Evolutionary conservation across 2,329 filamentous ascomycete species (phyloP), one percentile per base, ranked within the genome.

Genomic region (Curvularia hawaiiensis): DNA sequence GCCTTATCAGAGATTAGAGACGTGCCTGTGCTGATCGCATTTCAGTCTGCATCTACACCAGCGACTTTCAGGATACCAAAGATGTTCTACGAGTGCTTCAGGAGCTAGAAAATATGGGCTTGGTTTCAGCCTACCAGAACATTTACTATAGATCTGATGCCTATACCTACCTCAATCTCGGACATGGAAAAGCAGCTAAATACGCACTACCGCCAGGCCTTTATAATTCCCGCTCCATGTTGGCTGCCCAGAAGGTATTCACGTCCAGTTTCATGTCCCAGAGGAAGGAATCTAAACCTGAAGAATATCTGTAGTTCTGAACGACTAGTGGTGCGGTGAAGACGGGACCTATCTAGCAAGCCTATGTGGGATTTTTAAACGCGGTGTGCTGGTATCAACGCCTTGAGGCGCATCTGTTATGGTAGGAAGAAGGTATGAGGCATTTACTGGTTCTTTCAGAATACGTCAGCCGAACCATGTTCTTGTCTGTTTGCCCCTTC

Each of bases 131-230:
- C 24, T 50, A 79, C 4, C 79, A 77, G 45, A 77, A 80, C 1
- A 87, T 95, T 49, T 94, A 91, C 73, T 96, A 96, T 78, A 96
- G 96, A 70, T 84, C 84, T 65, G 88, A 89, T 83, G 72, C 80
- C 74, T 85, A 79, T 58, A 81, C 79, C 0, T 70, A 79, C 40
- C 70, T 82, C 16, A 68, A 75, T n/a, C 73, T 81, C 18, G 73
- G 74, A 40, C 72, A 73, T 4, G 61, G 69, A 7, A 81, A 79
- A 41, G 60, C 69, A 9, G 54, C 60, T 9, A 54, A 65, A n/a
- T 80, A 78, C 58, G 77, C 76, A 8, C 62, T 81, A 7, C 33
- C 12, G 12, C 68, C 71, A 55, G 78, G 79, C 56, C 61, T 80
- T 8, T 80, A 79, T 60, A 77, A 72, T 16, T 80, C 78, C 45